Evolutionary conservation across 805 yeast genomes (phyloP), one percentile per base, ranked within the genome.

Genomic region (Kuraishia molischiana): DNA sequence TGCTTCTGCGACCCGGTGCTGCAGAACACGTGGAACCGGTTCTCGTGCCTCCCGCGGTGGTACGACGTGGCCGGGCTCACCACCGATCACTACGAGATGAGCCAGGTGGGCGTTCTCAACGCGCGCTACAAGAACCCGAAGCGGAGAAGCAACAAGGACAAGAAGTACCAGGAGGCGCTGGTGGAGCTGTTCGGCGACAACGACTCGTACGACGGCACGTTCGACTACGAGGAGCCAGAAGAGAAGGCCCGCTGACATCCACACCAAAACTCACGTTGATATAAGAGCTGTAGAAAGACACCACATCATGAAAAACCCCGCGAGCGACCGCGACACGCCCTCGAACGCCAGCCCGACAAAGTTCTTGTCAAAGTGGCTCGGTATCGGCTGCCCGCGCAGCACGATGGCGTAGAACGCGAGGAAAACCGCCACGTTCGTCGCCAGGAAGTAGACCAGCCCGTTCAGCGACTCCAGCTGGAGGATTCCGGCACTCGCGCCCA

Each of bases 281-380:
- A 71, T 68, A 38, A 73, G 46, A 1, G 75, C 77, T 46, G 62
- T 65, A 13, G 72, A 58, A 41, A 75, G 56, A 35, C 79, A 73
- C 82, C 82, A 75, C 48, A 74, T 66, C 69, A 75, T 68, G 6
- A 71, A 59, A 45, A 60, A 75, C 32, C 77, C 69, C 10, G 77
- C 65, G 22, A 74, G 42, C 29, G 72, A 75, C 32, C 74, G 53
- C 13, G 69, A 59, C 11, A 72, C 44, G 32, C 71, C 65, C 22
- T 62, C 67, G 6, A 70, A 38, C 40, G 69, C 58, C 3, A 75
- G 50, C 29, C 67, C 69, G 18, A 52, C 56, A 1, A 64, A 19
- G 1, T 73, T 66, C 28, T 50, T 58, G 10, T 53, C 50, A 41
- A 61, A 73, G 44, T 61, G 73, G 29, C 56, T 55, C 4, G 44